A percentile compares a stretch with the other conserved stretches of the same genome.
Conservation (phyloP, 2,329 filamentous ascomycete species). For the Penicillium sp. region DNA sequence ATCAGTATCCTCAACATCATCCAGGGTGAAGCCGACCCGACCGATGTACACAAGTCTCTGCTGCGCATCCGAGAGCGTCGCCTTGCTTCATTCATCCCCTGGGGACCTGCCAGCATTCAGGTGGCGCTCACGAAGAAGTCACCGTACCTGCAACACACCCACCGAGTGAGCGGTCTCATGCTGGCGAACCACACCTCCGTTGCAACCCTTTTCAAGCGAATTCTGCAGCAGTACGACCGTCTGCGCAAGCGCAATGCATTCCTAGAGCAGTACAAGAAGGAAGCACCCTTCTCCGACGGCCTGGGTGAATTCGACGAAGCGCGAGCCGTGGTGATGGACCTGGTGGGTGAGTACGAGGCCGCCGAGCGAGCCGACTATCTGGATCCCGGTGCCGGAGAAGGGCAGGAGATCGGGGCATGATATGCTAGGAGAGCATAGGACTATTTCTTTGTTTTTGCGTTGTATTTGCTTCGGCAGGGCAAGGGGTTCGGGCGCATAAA, state of each 20-base stretch:
- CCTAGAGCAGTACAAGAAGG: constrained; percentile 93
- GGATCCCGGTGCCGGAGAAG: constrained; percentile 63
- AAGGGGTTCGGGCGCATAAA: constrained; percentile 24
- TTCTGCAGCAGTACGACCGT: constrained; percentile 86
- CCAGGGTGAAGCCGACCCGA: constrained; percentile 96
- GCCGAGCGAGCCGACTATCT: constrained; percentile 90
- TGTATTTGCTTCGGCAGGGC: constrained; percentile 9
- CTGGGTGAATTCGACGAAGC: constrained; percentile 94
- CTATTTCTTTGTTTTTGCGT: constrained; percentile 2
- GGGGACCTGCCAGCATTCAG: constrained; percentile 96
- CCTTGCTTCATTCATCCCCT: constrained; percentile 94
- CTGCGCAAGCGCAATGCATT: constrained; percentile 97
- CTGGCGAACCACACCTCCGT: constrained; percentile 97
- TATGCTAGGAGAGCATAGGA: neutral
- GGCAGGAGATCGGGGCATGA: constrained; percentile 33
- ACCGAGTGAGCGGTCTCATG: constrained; percentile 95
- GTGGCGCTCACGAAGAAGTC: constrained; percentile 95
- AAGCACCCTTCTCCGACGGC: constrained; percentile 87
- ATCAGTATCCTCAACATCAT: constrained; percentile 99
- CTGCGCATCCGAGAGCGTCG: constrained; percentile 92
- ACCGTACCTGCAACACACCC: constrained; percentile 89
- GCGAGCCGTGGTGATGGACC: constrained; percentile 81
- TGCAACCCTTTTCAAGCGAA: constrained; percentile 91
- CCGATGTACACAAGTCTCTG: constrained; percentile 95
- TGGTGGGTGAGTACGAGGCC: constrained; percentile 93